Evolutionary conservation across 2,329 filamentous ascomycete genomes (phyloP), one percentile per base, ranked within the genome.

Genomic region (Beauveria australis): DNA sequence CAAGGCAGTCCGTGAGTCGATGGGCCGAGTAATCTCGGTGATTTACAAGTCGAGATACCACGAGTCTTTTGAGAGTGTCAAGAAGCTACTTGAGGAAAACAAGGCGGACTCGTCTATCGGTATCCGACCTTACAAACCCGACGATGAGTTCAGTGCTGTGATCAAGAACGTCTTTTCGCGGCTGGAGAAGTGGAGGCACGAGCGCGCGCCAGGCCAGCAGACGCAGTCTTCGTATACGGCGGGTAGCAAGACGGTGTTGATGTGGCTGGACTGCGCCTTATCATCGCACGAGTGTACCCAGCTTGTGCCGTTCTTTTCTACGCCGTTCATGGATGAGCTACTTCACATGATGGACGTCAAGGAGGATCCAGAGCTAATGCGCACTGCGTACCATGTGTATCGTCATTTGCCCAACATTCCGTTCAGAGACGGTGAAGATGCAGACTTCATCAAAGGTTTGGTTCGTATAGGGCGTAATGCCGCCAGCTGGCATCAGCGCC

Each of bases 261-360:
- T 94, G 51, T 99, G 94, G 94, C 84, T 99, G 5, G 94, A 99
- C 74, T 89, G 86, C 53, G 94, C 91, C 18, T 80, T 99, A 3
- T 91, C 90, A 3, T 96, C 91, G 0, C 89, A 95, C 64, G 94
- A 97, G 72, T 99, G 94, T 74, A 96, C 86, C 0, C 89, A 94
- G 70, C 83, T 99, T 16, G 85, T 95, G 19, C 86, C 88, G 3
- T 97, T 97, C 81, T 97, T 99, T 78, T 89, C 92, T 0, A 83
- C 89, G 41, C 81, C 89, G 0, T 93, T 97, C 70, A 94, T 96
- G 72, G 90, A 94, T 68, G 90, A 97, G 72, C 83, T 99, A 16
- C 78, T 99, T 57, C 92, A 99, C 78, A 99, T 99, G 94, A 99
- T 99, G 93, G 94, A 99, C 70, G 91, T 99, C 72, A 97, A 97